These are phyloP conservation scores for Silene coronaria DNA, from an alignment of 179 eudicot genomes.

Conservation along the genomic window DNA sequence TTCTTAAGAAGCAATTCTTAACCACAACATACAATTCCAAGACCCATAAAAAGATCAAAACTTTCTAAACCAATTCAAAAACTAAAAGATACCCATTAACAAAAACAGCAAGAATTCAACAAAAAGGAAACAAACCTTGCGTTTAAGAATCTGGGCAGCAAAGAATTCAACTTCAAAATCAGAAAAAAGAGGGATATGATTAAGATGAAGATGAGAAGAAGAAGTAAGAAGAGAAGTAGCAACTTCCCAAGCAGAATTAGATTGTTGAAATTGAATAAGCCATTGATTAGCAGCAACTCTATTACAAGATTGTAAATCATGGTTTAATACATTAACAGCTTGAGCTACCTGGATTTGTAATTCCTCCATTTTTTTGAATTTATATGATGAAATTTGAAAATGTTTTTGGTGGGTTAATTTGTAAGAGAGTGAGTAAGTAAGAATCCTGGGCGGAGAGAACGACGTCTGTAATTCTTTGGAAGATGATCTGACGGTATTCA, in stretches of 20 bases:
- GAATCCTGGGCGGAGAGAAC: slow-evolving; percentile 31
- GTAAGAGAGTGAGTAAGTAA: slow-evolving; percentile 3
- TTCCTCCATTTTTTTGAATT: slow-evolving; percentile 37
- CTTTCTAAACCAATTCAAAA: not conserved
- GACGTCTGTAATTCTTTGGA: slow-evolving; percentile 32
- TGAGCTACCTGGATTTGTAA: slow-evolving; percentile 69
- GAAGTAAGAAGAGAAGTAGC: slow-evolving; percentile 67
- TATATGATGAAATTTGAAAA: not conserved
- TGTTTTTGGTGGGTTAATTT: not conserved
- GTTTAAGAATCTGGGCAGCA: slow-evolving; percentile 95
- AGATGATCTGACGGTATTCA: slow-evolving; percentile 28
- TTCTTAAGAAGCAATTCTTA: no score
- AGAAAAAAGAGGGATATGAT: slow-evolving; percentile 22
- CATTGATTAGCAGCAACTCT: slow-evolving; percentile 92
- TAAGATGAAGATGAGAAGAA: slow-evolving; percentile 28
- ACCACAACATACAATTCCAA: not conserved
- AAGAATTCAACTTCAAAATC: slow-evolving; percentile 78
- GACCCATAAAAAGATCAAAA: slow-evolving; percentile 4
- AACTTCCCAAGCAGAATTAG: slow-evolving; percentile 80
- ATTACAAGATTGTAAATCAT: slow-evolving; percentile 72
- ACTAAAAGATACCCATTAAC: not conserved
- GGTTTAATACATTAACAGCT: slow-evolving; percentile 83
- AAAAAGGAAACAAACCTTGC: slow-evolving; percentile 50
- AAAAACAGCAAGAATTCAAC: not conserved
- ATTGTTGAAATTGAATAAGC: slow-evolving; percentile 90